A percentile compares a stretch with the other conserved stretches of the same genome.
phyloP scores from a whole-genome alignment of 148 eudicot species.

The Fagopyrum tataricum region DNA sequence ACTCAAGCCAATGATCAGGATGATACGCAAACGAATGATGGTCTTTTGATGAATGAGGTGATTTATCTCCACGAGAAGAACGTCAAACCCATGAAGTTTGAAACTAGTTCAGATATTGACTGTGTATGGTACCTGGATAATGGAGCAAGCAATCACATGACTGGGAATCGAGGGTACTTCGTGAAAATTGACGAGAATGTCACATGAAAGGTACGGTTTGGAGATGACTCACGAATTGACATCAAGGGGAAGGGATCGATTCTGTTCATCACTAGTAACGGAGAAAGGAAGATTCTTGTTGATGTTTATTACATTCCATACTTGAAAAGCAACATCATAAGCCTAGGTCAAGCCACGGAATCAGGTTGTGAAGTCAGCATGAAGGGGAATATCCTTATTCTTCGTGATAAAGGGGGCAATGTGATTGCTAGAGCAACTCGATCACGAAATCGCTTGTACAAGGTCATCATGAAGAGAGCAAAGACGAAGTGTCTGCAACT shows the following conservation, averaged over 20 bases:
- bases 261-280: neutral
- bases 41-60: slow-evolving; percentile 2
- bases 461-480: neutral
- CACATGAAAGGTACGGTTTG: slow-evolving; percentile 14
- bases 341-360: slow-evolving; percentile 1
- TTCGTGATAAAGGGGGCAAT: neutral
- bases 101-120: neutral
- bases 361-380: neutral
- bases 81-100: neutral
- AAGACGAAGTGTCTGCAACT: neutral
- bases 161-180: slow-evolving; percentile 4
- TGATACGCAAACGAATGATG: neutral
- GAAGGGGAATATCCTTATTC: neutral
- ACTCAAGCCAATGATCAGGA: neutral
- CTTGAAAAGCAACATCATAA: slow-evolving; percentile 12
- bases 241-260: slow-evolving; percentile 12
- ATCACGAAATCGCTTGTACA: slow-evolving; percentile 3
- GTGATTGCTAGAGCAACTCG: neutral
- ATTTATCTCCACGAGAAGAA: neutral
- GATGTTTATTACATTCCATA: slow-evolving; percentile 2
- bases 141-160: slow-evolving; percentile 22
- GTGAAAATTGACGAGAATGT: slow-evolving; percentile 11
- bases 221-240: slow-evolving; percentile 13
- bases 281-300: neutral
- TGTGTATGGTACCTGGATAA: slow-evolving; percentile 16